phyloP scores from a whole-genome alignment of 1,284 basidiomycete species.

The Volvariella surrecta region DNA sequence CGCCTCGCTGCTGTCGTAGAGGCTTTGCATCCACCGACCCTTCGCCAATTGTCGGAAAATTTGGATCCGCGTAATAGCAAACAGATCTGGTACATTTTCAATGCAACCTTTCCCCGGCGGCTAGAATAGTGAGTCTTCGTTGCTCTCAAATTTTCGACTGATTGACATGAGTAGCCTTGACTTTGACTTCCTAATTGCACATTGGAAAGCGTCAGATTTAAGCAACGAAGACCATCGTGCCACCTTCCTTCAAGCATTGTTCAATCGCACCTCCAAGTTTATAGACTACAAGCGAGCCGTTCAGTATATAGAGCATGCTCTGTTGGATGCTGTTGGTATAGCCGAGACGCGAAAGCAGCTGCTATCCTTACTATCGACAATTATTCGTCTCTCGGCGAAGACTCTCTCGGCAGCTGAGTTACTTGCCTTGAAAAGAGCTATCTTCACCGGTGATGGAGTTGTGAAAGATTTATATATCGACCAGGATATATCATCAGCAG shows the following conservation, averaged over 20 bases:
- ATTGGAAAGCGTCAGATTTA: conserved; percentile 22
- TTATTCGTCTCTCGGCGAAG: conserved; percentile 21
- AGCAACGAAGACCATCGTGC: conserved; percentile 16
- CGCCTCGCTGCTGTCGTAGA: conserved; percentile 30
- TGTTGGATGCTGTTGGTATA: conserved; percentile 15
- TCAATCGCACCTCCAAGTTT: conserved; percentile 15
- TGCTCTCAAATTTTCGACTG: not conserved
- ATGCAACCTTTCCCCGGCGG: conserved; percentile 13
- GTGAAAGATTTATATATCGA: conserved; percentile 24
- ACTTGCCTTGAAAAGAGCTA: conserved; percentile 26
- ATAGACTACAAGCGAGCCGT: conserved; percentile 25
- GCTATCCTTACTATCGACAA: conserved; percentile 25
- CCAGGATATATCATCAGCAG: conserved; percentile 14
- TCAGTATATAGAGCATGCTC: conserved; percentile 29
- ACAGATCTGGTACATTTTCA: conserved; percentile 30
- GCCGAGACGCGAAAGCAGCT: conserved; percentile 17
- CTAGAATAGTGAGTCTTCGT: conserved; percentile 20
- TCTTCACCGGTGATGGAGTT: conserved; percentile 25
- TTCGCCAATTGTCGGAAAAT: conserved; percentile 33
- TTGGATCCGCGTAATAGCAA: conserved; percentile 31
- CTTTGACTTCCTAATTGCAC: conserved; percentile 39
- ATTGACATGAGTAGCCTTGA: conserved; percentile 22
- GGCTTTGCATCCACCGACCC: conserved; percentile 31
- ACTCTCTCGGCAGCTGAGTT: conserved; percentile 20
- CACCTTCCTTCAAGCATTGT: conserved; percentile 22